Percentiles rank a stretch among this genome's conserved stretches.
Conservation (phyloP, 164 flowering plant genomes). For the Berberis thunbergii region DNA sequence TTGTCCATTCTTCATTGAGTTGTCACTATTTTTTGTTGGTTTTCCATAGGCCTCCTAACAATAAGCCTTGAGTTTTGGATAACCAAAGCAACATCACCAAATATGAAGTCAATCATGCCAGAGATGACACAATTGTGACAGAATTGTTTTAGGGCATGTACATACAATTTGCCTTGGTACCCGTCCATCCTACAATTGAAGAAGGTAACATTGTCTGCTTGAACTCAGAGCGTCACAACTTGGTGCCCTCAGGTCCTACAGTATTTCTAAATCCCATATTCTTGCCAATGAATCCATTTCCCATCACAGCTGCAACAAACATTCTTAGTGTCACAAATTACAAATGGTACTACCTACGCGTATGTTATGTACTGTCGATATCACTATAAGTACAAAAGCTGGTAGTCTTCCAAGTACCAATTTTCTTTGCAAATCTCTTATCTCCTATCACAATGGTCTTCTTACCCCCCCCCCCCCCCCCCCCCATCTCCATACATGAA, state of each 20-base stretch:
- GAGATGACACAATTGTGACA: slow-evolving; percentile 9
- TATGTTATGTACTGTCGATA: not conserved
- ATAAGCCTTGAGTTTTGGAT: slow-evolving; percentile 42
- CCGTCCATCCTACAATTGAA: slow-evolving; percentile 32
- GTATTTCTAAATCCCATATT: slow-evolving; percentile 51
- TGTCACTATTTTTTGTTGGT: slow-evolving; percentile 38
- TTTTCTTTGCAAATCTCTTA: slow-evolving; percentile 10
- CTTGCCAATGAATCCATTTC: slow-evolving; percentile 35
- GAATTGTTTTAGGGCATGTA: slow-evolving; percentile 31
- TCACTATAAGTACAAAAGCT: slow-evolving; percentile 29
- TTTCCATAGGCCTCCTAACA: slow-evolving; percentile 35
- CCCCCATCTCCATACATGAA: slow-evolving; percentile 67
- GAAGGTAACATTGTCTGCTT: slow-evolving; percentile 30
- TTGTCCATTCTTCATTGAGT: slow-evolving; percentile 32
- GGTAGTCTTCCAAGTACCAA: slow-evolving; percentile 34
- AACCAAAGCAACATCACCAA: slow-evolving; percentile 27
- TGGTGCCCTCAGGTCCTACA: slow-evolving; percentile 64
- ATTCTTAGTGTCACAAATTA: not conserved
- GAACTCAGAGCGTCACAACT: slow-evolving; percentile 36
- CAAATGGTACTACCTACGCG: too few species aligned
- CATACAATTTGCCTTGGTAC: slow-evolving; percentile 34
- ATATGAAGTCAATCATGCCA: slow-evolving; percentile 13
- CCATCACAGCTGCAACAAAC: slow-evolving; percentile 29
- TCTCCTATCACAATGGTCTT: slow-evolving; percentile 36
- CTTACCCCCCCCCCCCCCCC: slow-evolving; percentile 8